These are phyloP conservation scores for Skeletonema tropicum DNA, from an alignment of 108 stramenopile genomes.

Conservation along the genomic window DNA sequence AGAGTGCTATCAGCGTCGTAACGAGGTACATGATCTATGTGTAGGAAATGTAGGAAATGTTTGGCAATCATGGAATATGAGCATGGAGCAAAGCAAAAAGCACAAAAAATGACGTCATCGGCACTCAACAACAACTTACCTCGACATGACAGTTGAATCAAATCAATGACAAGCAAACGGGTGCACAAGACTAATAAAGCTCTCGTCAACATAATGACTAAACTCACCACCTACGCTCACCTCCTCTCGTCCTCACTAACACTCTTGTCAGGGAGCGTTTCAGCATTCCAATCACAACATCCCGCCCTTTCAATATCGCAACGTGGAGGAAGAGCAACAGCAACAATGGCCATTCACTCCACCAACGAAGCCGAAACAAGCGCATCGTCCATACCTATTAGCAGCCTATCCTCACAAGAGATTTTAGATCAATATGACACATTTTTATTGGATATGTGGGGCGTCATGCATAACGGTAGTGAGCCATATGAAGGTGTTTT, in stretches of 20 bases:
- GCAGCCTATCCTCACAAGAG: conserved; percentile 31
- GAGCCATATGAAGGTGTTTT: conserved; percentile 82
- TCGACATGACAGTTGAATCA: not conserved
- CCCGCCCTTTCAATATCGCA: not conserved
- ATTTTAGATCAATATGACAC: conserved; percentile 75
- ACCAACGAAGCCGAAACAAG: not conserved
- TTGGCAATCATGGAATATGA: no score
- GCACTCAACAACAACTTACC: not conserved
- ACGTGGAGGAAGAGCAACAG: not conserved
- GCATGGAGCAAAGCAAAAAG: no score
- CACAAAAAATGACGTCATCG: conserved; percentile 1
- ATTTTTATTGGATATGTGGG: conserved; percentile 93
- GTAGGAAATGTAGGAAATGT: no score
- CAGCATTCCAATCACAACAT: conserved; percentile 2
- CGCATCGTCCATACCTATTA: not conserved
- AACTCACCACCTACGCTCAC: not conserved
- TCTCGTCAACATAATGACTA: not conserved
- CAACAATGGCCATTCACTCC: conserved; percentile 1
- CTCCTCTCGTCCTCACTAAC: not conserved
- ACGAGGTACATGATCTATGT: not conserved
- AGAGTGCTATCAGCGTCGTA: not conserved
- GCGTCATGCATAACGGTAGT: conserved; percentile 91
- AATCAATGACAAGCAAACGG: not conserved
- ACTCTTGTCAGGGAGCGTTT: not conserved
- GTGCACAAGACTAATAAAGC: not conserved